These are phyloP conservation scores for Lolium rigidum DNA, from an alignment of 176 grass and related monocot genomes.

Conservation along the genomic window DNA sequence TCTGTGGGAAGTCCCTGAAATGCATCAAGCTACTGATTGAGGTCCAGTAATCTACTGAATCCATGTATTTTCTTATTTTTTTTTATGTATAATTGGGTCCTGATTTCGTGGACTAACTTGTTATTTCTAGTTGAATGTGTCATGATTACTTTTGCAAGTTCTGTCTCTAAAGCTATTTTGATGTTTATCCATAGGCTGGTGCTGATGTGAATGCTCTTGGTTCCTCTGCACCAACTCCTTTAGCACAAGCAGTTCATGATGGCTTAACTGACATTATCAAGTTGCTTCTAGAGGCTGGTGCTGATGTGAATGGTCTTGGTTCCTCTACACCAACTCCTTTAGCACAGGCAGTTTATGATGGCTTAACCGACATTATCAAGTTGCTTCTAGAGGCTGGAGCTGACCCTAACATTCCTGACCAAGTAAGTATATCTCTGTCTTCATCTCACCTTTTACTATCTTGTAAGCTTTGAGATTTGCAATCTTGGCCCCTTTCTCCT, in stretches of 20 bases:
- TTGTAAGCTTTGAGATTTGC: neutral
- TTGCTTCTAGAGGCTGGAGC: slow-evolving; percentile 50
- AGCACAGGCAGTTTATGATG: slow-evolving; percentile 3
- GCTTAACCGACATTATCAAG: slow-evolving; percentile 43
- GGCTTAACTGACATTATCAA: slow-evolving; percentile 45
- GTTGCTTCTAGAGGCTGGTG: slow-evolving; percentile 45
- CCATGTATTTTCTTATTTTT: slow-evolving; percentile 3
- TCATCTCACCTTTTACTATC: neutral
- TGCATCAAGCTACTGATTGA: too few relatives aligned
- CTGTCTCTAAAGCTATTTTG: neutral
- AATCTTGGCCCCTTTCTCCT: neutral
- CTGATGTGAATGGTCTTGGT: slow-evolving; percentile 45
- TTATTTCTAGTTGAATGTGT: neutral
- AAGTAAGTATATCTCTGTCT: slow-evolving; percentile 32
- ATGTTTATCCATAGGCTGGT: slow-evolving; percentile 43
- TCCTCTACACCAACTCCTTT: slow-evolving; percentile 16
- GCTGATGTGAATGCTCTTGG: slow-evolving; percentile 47
- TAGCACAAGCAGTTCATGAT: slow-evolving; percentile 8
- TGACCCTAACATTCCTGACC: slow-evolving; percentile 47
- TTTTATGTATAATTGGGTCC: neutral
- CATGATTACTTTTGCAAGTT: neutral
- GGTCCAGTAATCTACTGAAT: too few relatives aligned
- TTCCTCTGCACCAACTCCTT: slow-evolving; percentile 10
- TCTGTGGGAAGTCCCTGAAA: neutral
- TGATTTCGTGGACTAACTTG: neutral